These are phyloP conservation scores for Pestalotiopsis fici DNA, from an alignment of 2,329 filamentous ascomycete genomes.

Conservation along the genomic window DNA sequence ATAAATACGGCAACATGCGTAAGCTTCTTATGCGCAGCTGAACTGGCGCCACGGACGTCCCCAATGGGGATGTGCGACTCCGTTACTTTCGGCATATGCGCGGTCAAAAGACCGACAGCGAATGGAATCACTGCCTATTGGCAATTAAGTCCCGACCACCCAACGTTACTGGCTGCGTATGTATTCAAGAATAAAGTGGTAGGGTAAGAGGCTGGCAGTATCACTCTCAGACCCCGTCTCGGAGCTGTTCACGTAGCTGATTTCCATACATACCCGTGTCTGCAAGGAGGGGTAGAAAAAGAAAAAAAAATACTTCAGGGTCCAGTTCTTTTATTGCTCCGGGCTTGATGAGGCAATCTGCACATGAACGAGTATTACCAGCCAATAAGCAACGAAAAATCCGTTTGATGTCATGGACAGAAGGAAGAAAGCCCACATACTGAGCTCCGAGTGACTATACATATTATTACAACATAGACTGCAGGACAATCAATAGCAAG, in stretches of 20 bases:
- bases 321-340: too few relatives aligned
- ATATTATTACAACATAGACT: too few relatives aligned
- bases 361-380: too few relatives aligned
- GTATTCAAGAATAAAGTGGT: background rate
- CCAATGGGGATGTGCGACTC: slow-evolving; percentile 2
- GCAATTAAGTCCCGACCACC: background rate
- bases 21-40: background rate
- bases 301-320: too few relatives aligned
- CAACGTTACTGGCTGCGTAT: background rate
- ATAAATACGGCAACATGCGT: background rate
- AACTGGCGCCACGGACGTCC: background rate
- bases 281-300: too few relatives aligned
- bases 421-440: too few relatives aligned
- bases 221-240: background rate
- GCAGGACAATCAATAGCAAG: background rate
- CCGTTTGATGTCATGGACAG: too few relatives aligned
- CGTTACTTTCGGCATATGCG: background rate
- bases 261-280: too few relatives aligned
- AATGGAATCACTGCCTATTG: background rate
- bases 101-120: background rate
- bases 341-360: too few relatives aligned
- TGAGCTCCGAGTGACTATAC: too few relatives aligned
- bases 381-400: too few relatives aligned
- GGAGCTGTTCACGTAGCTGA: too few relatives aligned
- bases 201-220: background rate